Percentiles rank a stretch among this genome's conserved stretches.
Evolutionary conservation across 2,329 filamentous ascomycete genomes (phyloP).

Genomic region (Monilinia laxa): DNA sequence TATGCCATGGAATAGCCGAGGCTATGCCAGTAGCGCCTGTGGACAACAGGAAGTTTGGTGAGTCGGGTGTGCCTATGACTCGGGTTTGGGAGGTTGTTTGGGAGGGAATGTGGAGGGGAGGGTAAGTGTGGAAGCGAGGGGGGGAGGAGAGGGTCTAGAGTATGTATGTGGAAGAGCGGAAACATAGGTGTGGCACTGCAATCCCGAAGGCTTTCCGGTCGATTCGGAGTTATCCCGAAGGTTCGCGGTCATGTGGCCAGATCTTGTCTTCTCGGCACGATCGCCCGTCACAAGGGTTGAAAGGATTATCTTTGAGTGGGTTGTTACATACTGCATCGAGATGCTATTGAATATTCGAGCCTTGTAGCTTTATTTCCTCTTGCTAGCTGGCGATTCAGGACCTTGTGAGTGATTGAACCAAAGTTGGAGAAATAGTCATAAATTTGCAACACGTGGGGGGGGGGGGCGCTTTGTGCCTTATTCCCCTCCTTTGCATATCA

Average conservation of each 20-base stretch:
- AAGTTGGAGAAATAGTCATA: neutral
- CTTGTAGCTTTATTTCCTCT: neutral
- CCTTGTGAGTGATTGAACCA: neutral
- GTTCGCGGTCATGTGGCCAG: neutral
- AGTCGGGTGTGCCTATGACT: neutral
- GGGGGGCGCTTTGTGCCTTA: neutral
- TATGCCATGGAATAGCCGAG: conserved; percentile 2
- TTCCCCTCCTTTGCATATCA: neutral
- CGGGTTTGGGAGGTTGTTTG: no score
- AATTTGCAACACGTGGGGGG: conserved; percentile 6
- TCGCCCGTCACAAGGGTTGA: conserved; percentile 4
- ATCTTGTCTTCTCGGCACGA: neutral
- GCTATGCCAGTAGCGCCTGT: neutral
- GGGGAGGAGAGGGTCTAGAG: neutral
- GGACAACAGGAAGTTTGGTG: neutral
- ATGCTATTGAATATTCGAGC: neutral
- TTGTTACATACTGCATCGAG: neutral
- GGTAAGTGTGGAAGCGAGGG: neutral
- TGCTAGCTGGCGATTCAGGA: neutral
- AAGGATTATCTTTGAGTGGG: neutral
- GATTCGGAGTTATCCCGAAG: neutral
- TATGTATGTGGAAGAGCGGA: neutral
- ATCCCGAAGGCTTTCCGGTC: conserved; percentile 4
- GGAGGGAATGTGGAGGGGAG: neutral
- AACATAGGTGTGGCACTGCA: neutral